A percentile compares a stretch with the other conserved stretches of the same genome.
Conservation (phyloP, 805 yeast species). For the Ogataea pini region DNA sequence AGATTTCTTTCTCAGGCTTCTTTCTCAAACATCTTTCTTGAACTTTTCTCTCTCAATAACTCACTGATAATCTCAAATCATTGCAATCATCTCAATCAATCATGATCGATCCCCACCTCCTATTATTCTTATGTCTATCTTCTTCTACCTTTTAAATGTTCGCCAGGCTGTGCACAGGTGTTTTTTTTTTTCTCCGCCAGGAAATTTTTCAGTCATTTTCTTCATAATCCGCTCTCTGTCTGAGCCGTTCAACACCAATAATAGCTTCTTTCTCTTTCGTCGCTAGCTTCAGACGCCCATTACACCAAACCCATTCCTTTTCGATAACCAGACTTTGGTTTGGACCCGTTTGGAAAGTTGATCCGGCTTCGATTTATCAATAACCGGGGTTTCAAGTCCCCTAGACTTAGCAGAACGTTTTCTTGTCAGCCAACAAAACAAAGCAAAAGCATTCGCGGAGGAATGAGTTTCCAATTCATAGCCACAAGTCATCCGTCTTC, state of each 20-base stretch:
- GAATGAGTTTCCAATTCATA: conserved; percentile 47
- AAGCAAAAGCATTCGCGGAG: conserved; percentile 4
- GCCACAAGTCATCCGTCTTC: conserved; percentile 62
- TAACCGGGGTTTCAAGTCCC: conserved; percentile 1
- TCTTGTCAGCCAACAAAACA: not conserved
- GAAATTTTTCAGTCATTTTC: not conserved
- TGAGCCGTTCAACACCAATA: too few relatives aligned
- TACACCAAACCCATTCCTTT: not conserved
- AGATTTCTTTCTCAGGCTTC: too few relatives aligned
- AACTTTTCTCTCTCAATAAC: too few relatives aligned
- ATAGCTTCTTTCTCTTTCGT: too few relatives aligned
- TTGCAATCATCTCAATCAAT: too few relatives aligned
- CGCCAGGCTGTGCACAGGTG: not conserved
- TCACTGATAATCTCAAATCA: too few relatives aligned
- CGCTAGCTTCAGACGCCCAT: too few relatives aligned
- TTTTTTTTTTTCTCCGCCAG: not conserved
- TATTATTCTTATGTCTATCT: too few relatives aligned
- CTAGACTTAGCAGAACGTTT: not conserved
- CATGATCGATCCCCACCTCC: too few relatives aligned
- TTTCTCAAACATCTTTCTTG: too few relatives aligned
- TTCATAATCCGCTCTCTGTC: not conserved
- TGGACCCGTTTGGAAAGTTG: not conserved
- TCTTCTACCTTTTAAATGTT: too few relatives aligned
- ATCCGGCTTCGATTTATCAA: not conserved
- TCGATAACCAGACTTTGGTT: not conserved